phyloP scores from a whole-genome alignment of 306 rosid species.

The Erythrophleum fordii region DNA sequence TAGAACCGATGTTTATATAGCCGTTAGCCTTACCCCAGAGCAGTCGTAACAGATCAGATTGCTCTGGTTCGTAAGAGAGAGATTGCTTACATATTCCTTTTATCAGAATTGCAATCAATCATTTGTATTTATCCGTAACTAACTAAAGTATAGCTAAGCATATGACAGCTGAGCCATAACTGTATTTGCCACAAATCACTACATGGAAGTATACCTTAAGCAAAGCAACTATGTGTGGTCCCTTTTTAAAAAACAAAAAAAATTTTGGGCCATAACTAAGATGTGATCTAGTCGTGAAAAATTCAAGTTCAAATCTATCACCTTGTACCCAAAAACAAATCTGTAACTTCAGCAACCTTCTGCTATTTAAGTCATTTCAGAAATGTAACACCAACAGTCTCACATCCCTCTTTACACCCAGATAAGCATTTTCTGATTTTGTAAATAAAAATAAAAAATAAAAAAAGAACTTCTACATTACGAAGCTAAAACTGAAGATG shows the following conservation, averaged over 20 bases:
- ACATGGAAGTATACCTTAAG: background rate
- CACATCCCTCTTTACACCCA: background rate
- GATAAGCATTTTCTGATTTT: background rate
- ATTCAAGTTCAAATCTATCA: no score
- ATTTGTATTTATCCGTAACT: background rate
- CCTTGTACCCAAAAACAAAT: background rate
- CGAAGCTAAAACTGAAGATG: background rate
- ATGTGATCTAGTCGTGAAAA: no score
- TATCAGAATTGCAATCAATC: background rate
- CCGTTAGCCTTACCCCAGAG: background rate
- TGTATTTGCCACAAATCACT: background rate
- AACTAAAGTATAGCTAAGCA: background rate
- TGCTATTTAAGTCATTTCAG: background rate
- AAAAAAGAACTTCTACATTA: constrained; percentile 8
- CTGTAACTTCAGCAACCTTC: background rate
- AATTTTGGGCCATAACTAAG: background rate
- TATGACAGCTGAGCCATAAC: background rate
- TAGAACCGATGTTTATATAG: background rate
- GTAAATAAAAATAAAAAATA: no score
- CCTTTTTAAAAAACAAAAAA: background rate
- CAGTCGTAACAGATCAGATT: background rate
- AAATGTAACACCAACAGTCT: background rate
- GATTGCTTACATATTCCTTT: background rate
- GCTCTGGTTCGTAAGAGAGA: background rate
- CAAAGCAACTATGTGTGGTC: background rate